Conservation (phyloP, 2,329 filamentous ascomycete genomes). For the Colletotrichum sp. region DNA sequence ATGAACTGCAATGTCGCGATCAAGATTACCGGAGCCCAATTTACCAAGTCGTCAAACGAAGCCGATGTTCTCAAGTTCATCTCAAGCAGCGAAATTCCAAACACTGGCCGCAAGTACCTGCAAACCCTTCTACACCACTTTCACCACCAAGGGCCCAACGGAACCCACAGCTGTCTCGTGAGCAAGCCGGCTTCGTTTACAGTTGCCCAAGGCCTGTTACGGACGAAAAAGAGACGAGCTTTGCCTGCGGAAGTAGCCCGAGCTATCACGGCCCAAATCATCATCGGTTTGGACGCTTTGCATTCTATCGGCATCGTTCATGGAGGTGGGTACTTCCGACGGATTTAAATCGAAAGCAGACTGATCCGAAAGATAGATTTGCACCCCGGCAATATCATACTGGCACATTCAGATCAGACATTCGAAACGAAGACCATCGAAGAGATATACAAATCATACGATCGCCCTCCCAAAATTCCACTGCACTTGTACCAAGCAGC, state of each 20-base stretch:
- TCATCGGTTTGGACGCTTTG: not conserved
- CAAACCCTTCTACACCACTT: not conserved
- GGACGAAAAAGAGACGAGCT: accelerated
- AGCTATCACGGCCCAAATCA: accelerated
- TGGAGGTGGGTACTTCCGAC: not conserved
- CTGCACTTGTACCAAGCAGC: not conserved
- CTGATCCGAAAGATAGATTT: not conserved
- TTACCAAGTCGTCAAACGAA: not conserved
- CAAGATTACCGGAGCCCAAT: not conserved
- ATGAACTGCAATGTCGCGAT: not conserved
- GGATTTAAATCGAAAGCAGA: not conserved
- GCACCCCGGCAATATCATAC: not conserved
- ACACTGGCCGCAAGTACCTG: not conserved
- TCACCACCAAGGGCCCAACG: not conserved
- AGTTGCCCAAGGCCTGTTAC: not conserved
- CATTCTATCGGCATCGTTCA: not conserved
- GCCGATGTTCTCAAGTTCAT: not conserved
- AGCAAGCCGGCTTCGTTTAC: not conserved
- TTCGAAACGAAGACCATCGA: not conserved
- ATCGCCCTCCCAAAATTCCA: not conserved
- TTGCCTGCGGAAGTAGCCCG: not conserved
- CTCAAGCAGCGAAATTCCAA: accelerated
- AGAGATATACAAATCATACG: not conserved
- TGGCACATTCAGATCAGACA: not conserved
- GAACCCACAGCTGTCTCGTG: not conserved